These are phyloP conservation scores for Gilbertella persicaria DNA, from an alignment of 371 early-diverging fungal genomes.

Conservation along the genomic window DNA sequence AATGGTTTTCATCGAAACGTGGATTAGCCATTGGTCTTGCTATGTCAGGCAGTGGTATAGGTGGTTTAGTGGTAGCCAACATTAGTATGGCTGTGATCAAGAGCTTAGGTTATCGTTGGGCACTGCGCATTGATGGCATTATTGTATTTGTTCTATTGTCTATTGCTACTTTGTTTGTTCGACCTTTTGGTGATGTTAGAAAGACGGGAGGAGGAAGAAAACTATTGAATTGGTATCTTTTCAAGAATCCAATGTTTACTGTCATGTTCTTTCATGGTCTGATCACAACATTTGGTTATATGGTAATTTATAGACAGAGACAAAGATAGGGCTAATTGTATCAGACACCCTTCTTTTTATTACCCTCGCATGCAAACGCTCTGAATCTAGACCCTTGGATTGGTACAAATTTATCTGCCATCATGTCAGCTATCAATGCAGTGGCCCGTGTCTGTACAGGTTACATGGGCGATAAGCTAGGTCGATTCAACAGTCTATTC, in stretches of 20 bases:
- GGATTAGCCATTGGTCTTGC: slow-evolving; percentile 78
- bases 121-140: slow-evolving; percentile 59
- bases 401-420: slow-evolving; percentile 35
- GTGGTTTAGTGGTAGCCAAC: slow-evolving; percentile 73
- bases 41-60: slow-evolving; percentile 77
- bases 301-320: slow-evolving; percentile 23
- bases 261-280: slow-evolving; percentile 34
- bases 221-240: slow-evolving; percentile 37
- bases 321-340: slow-evolving; percentile 13
- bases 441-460: slow-evolving; percentile 50
- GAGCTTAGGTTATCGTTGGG: slow-evolving; percentile 59
- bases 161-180: slow-evolving; percentile 46
- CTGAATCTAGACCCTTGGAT: slow-evolving; percentile 26
- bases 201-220: slow-evolving; percentile 50
- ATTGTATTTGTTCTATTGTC: slow-evolving; percentile 50
- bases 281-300: slow-evolving; percentile 36
- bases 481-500: slow-evolving; percentile 55
- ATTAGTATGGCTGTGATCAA: slow-evolving; percentile 60
- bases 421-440: slow-evolving; percentile 48
- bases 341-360: slow-evolving; percentile 31
- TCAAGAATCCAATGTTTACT: slow-evolving; percentile 30
- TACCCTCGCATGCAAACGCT: slow-evolving; percentile 35
- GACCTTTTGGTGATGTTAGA: slow-evolving; percentile 44
- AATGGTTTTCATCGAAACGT: slow-evolving; percentile 74
- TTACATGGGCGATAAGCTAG: slow-evolving; percentile 51